Evolutionary conservation across 73 alveolate species (phyloP).

Genomic region (Stentor roeselii): DNA sequence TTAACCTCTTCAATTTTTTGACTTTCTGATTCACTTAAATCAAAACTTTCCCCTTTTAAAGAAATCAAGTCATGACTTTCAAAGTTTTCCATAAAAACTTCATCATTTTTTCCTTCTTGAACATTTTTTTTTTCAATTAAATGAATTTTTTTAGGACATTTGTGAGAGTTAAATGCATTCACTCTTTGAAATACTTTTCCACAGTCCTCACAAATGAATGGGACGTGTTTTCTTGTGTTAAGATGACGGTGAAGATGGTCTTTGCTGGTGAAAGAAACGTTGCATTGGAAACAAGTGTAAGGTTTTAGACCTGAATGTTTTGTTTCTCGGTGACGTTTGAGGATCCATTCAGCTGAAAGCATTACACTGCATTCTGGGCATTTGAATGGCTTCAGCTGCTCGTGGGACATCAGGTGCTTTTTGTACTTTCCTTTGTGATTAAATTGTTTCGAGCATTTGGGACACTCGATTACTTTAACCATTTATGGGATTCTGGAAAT

Average conservation of each 20-base stretch:
- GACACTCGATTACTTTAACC: conserved; percentile 16
- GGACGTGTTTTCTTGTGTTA: conserved; percentile 1
- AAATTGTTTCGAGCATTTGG: background rate
- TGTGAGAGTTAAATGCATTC: conserved; percentile 10
- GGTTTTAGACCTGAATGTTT: conserved; percentile 6
- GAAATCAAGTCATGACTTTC: background rate
- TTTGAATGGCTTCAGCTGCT: background rate
- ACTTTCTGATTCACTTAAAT: background rate
- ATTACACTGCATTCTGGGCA: background rate
- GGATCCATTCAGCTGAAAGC: background rate
- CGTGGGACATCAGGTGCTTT: background rate
- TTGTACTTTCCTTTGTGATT: conserved; percentile 13
- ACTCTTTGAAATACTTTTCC: background rate
- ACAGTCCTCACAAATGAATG: conserved; percentile 10
- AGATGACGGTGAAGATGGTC: conserved; percentile 13
- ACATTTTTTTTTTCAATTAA: background rate
- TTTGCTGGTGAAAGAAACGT: background rate
- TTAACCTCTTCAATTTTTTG: background rate
- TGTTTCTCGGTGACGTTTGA: background rate
- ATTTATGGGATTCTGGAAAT: too few relatives aligned
- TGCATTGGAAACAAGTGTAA: background rate
- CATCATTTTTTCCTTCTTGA: background rate
- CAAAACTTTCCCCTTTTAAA: background rate
- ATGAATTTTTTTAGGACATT: background rate
- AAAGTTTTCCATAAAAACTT: background rate